Evolutionary conservation across 768 basidiomycete species (phyloP).

Genomic region (Cystobasidium tubakii): DNA sequence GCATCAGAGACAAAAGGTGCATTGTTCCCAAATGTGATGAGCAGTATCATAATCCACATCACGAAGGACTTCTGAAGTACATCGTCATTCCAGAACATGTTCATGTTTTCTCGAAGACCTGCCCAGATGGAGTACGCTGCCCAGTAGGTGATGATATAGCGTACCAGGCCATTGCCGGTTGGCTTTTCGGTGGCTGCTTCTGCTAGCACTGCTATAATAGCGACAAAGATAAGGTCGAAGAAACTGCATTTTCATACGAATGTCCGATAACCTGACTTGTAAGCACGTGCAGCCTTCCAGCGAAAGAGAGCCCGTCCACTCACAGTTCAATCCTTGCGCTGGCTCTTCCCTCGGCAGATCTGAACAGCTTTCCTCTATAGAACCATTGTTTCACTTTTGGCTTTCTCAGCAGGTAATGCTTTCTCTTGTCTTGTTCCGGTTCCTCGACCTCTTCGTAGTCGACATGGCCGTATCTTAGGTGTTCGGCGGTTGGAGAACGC

Average conservation of each 20-base stretch:
- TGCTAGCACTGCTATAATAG: slow-evolving; percentile 1
- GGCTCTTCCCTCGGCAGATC: slow-evolving; percentile 14
- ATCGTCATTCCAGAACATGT: slow-evolving; percentile 22
- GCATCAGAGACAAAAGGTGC: background rate
- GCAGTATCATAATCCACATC: slow-evolving; percentile 14
- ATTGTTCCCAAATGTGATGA: slow-evolving; percentile 9
- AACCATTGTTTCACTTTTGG: slow-evolving; percentile 17
- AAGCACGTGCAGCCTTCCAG: background rate
- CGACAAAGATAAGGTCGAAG: slow-evolving; percentile 12
- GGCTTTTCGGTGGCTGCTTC: slow-evolving; percentile 1
- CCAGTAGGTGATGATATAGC: slow-evolving; percentile 9
- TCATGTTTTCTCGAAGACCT: slow-evolving; percentile 14
- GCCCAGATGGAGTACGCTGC: background rate
- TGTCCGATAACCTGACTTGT: too few relatives aligned
- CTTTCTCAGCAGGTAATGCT: slow-evolving; percentile 2
- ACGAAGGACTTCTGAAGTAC: slow-evolving; percentile 12
- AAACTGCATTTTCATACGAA: background rate
- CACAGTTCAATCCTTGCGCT: slow-evolving; percentile 12
- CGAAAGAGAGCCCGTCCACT: background rate
- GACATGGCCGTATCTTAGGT: slow-evolving; percentile 2
- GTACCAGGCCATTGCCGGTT: slow-evolving; percentile 3
- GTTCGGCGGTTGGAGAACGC: background rate
- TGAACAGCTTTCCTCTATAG: slow-evolving; percentile 12
- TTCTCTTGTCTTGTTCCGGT: background rate
- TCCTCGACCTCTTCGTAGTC: background rate